Evolutionary conservation across 306 rosid species (phyloP), one percentile per base, ranked within the genome.

Genomic region (Quercus ilex): DNA sequence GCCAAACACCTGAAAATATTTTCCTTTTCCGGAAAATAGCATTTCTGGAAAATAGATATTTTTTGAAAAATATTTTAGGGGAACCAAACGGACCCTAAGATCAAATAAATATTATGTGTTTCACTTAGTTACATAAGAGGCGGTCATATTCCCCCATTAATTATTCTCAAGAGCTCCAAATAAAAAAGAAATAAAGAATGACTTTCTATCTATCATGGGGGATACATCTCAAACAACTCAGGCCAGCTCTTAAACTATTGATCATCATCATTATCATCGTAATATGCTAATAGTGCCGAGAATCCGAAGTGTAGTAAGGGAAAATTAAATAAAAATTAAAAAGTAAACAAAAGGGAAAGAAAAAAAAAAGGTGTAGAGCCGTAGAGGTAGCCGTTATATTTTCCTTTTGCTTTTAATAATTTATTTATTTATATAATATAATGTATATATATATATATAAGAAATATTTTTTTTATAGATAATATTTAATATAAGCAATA

Each of bases 201-300:
- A 41, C 46, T 41, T 41, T 41, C 11, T 41, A 41, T 41, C 46
- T 41, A 41, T 8, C 46, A 41, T 2, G 3, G 46, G 46, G 46
- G 3, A 41, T 41, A 80, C 7, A 52, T 62, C 79, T 82, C 72
- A 41, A 70, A 59, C 72, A 84, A 55, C 70, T 56, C 78, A 43
- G 56, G 71, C 51, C 65, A 69, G 67, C 75, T 64, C 59, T 85
- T 74, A 75, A 83, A 83, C 82, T 63, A 77, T 71, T 84, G 85
- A 87, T 85, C 86, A 77, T 84, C 76, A 79, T 73, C 76, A 49
- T 9, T 31, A 17, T 72, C 68, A 70, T 78, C 71, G 43, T 77
- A 63, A 26, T 28, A 64, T 49, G 49, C 49, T 63, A 55, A 74
- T 74, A 77, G 74, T 57, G 76, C 17, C n/a, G 60, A 83, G 87